Evolutionary conservation across 306 rosid species (phyloP), one percentile per base, ranked within the genome.

Genomic region (Pterocarpus macrocarpus): DNA sequence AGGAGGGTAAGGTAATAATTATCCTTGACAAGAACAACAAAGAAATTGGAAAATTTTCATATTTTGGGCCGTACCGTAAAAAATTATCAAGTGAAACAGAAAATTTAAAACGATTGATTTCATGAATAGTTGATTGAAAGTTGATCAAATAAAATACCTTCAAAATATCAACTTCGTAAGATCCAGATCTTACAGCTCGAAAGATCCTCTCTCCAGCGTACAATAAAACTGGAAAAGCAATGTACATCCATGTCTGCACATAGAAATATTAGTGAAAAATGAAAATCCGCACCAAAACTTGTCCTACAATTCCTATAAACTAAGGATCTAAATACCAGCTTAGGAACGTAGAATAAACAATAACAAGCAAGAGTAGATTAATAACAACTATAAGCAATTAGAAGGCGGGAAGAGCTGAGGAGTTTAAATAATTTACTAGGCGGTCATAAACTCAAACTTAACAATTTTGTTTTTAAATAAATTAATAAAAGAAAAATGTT

Each of bases 181-280:
- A 83, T 64, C 92, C 90, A 33, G 98, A 94, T 87, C 98, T 85
- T 80, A 92, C 58, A 36, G 92, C 97, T 82, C 98, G 86, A 63
- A 91, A 87, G 61, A 89, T 83, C 80, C 98, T 71, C 87, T 94
- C 97, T 71, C 93, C 98, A 1, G 85, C 28, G 17, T 92, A 92
- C 69, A 92, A 69, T 33, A 87, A 71, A 81, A 91, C 85, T 59
- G 98, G 97, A 87, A 94, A 77, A 56, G 90, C 92, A 81, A 94
- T 82, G 86, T 92, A 94, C 85, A 94, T 88, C 94, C 97, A 94
- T 58, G 98, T 92, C 98, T 94, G 85, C 90, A 77, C 41, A 36
- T 72, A 82, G 15, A 73, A 72, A 59, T 15, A 28, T 77, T 12
- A 10, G 34, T 47, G 14, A 17, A 16, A 50, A 62, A 45, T 58